Base-by-base conservation (phyloP, 169 alveolate genomes). In the Eimeria maxima region DNA sequence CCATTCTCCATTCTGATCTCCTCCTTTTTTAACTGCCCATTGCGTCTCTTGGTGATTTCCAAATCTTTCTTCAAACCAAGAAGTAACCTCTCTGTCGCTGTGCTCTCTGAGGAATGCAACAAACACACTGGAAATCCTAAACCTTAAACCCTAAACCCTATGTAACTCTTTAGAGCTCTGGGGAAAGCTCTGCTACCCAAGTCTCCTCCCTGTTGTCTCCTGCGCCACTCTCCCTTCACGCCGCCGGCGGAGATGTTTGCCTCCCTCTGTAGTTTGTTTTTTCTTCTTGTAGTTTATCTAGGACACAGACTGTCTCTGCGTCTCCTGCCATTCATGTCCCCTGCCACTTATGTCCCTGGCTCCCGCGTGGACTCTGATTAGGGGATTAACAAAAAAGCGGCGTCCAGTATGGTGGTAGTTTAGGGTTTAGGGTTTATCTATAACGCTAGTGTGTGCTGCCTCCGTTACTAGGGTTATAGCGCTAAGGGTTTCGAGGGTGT, bases 1-100 rank as follows among this genome's bases (percentile, higher is more conserved):
- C 96, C 96, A 94, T 22, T 94, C 96, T 6, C 96, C 96, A 13
- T n/a, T 38, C 44, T 44, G 87, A 44, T 81, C 57, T 50, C 45
- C 44, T 24, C 96, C 96, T 84, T 24, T 42, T 60, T 94, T 94
- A 73, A 67, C 88, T 2, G 96, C 96, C 96, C 96, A 94, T 63
- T 94, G 67, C 53, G 69, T 90, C 57, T 81, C 55, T 67, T 20
- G 10, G 78, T 63, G 69, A 0, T 20, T 44, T 24, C 96, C 96
- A n/a, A 81, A 94, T 73, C 67, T 8, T 55, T 94, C 96, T 11
- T 80, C 89, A 60, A 94, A 94, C 96, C 96, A 94, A 50, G 73
- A 47, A 6, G 94, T 76, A n/a, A 91, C 91, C 3, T 50, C 95
- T 27, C 95, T 73, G 84, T 55, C 71, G 42, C 95, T n/a, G 81